phyloP scores from a whole-genome alignment of 2,329 filamentous ascomycete genomes.

The Colletotrichum cordylinicola region DNA sequence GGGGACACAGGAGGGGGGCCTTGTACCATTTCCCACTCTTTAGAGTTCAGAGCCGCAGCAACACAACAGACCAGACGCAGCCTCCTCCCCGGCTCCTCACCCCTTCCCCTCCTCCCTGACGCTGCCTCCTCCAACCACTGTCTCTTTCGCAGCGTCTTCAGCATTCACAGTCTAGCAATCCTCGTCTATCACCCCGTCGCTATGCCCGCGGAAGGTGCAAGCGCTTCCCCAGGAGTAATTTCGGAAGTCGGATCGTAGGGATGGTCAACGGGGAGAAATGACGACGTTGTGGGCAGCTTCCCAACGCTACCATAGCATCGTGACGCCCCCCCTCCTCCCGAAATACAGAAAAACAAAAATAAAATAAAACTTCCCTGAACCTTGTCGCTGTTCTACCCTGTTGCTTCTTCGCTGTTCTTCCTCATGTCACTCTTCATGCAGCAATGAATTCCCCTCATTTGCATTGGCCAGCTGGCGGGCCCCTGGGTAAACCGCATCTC shows the following conservation, averaged over 20 bases:
- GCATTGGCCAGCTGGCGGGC: neutral
- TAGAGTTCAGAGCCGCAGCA: slow-evolving; percentile 16
- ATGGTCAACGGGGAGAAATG: neutral
- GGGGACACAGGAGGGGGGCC: neutral
- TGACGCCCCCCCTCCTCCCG: neutral
- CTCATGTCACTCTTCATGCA: slow-evolving; percentile 1
- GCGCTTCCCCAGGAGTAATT: slow-evolving; percentile 16
- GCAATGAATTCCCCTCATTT: neutral
- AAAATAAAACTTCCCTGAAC: neutral
- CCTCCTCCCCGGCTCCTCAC: neutral
- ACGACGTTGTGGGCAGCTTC: slow-evolving; percentile 3
- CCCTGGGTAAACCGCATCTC: neutral
- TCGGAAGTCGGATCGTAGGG: slow-evolving; percentile 13
- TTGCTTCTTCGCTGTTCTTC: neutral
- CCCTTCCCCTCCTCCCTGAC: neutral
- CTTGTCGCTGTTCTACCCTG: neutral
- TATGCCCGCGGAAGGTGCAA: slow-evolving; percentile 8
- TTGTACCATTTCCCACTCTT: slow-evolving; percentile 8
- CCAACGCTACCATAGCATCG: neutral
- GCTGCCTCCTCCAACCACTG: neutral
- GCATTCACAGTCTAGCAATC: neutral
- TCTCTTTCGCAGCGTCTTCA: neutral
- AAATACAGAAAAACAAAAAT: neutral
- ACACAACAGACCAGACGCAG: neutral
- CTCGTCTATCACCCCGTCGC: neutral